Evolutionary conservation across 495 filamentous ascomycete species (phyloP).

Genomic region (Cercophora newfieldiana): DNA sequence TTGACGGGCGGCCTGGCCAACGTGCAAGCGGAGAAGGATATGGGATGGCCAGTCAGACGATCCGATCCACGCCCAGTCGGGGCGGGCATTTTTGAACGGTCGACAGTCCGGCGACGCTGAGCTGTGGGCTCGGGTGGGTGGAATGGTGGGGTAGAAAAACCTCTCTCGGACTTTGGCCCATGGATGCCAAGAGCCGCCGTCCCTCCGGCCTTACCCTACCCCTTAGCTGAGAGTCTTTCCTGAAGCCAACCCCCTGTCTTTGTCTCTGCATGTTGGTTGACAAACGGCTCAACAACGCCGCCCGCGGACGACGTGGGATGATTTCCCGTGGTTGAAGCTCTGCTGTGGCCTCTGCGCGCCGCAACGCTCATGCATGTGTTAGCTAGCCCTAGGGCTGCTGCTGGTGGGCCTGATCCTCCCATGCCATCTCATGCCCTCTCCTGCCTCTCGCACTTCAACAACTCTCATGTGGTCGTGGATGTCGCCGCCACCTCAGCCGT

Average conservation of each 20-base stretch:
- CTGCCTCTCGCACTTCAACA: no score
- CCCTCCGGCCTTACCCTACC: background rate
- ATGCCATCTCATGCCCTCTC: background rate
- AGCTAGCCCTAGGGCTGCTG: background rate
- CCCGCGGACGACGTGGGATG: background rate
- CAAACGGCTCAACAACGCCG: background rate
- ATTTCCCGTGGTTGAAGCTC: background rate
- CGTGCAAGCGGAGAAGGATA: background rate
- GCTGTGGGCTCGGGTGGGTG: background rate
- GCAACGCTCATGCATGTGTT: conserved; percentile 17
- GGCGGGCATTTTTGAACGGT: background rate
- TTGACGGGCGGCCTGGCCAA: background rate
- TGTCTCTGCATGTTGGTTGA: background rate
- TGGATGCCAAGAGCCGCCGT: background rate
- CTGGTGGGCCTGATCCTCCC: no score
- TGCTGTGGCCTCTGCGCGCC: background rate
- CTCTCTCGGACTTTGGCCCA: conserved; percentile 3
- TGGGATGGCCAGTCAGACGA: background rate
- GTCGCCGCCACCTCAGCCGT: background rate
- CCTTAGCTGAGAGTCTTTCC: background rate
- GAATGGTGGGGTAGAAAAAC: conserved; percentile 14
- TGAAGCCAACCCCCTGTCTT: background rate
- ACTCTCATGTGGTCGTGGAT: no score
- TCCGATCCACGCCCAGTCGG: background rate
- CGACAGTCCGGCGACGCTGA: background rate